phyloP scores from a whole-genome alignment of 768 basidiomycete genomes.

The Termitomyces sp. region DNA sequence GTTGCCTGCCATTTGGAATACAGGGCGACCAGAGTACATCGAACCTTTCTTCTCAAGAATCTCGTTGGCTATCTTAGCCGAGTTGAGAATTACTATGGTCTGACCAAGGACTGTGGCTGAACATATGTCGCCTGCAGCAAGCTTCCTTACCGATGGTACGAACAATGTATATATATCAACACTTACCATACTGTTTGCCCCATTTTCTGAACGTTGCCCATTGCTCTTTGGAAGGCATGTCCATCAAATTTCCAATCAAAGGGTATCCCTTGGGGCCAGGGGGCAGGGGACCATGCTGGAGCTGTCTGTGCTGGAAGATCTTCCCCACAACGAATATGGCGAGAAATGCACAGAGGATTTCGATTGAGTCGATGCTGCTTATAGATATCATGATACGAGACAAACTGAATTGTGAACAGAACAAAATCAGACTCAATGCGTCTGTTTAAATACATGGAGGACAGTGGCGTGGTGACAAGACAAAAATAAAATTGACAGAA shows the following conservation, averaged over 20 bases:
- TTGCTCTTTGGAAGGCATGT: background rate
- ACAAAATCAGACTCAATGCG: too few species aligned
- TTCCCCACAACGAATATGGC: constrained; percentile 28
- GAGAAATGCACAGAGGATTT: constrained; percentile 25
- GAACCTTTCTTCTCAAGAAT: constrained; percentile 46
- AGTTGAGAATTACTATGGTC: constrained; percentile 49
- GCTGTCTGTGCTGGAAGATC: constrained; percentile 14
- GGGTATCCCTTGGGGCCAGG: constrained; percentile 3
- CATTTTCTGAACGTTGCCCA: constrained; percentile 3
- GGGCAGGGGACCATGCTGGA: constrained; percentile 2
- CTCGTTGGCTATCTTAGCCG: constrained; percentile 40
- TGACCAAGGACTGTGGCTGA: constrained; percentile 53
- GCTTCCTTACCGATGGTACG: background rate
- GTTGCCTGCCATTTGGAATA: constrained; percentile 45
- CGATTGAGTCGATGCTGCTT: background rate
- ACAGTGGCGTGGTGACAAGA: too few species aligned
- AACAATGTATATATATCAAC: background rate
- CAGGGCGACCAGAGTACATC: constrained; percentile 62
- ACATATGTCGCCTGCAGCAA: constrained; percentile 46
- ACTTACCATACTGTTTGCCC: constrained; percentile 4
- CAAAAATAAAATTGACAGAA: too few species aligned
- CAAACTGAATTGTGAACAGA: too few species aligned
- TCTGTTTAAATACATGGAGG: too few species aligned
- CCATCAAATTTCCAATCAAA: constrained; percentile 5
- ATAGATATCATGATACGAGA: too few species aligned